Evolutionary conservation across 371 early-diverging fungal genomes (phyloP).

Genomic region (Saksenaea oblongispora): DNA sequence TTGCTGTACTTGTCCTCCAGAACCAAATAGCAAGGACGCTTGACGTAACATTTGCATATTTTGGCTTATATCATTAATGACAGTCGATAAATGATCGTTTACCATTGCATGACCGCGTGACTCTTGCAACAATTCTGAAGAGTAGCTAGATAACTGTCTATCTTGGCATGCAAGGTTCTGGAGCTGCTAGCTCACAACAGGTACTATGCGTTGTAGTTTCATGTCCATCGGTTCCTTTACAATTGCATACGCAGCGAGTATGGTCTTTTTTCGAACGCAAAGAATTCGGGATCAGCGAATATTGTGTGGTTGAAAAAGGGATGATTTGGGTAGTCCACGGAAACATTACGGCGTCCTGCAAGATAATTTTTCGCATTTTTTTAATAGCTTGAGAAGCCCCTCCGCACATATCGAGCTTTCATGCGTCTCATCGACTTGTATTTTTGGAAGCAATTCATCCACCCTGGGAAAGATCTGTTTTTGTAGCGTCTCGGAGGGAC

Average conservation of each 20-base stretch:
- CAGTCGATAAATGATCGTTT: not conserved
- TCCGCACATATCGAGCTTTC: no score
- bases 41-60: not conserved
- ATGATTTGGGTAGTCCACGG: no score
- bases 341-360: no score
- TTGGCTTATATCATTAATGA: not conserved
- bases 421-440: no score
- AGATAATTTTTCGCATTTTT: no score
- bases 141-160: not conserved
- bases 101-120: not conserved
- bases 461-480: no score
- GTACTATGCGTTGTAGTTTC: not conserved
- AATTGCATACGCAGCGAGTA: not conserved
- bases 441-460: no score
- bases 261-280: no score
- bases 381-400: no score
- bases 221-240: not conserved
- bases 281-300: no score
- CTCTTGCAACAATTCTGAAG: not conserved
- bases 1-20: not conserved
- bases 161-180: not conserved
- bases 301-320: no score
- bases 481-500: no score
- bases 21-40: not conserved
- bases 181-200: not conserved